Base-by-base conservation (phyloP, 495 filamentous ascomycete species). In the Aspergillus coremiiformis region DNA sequence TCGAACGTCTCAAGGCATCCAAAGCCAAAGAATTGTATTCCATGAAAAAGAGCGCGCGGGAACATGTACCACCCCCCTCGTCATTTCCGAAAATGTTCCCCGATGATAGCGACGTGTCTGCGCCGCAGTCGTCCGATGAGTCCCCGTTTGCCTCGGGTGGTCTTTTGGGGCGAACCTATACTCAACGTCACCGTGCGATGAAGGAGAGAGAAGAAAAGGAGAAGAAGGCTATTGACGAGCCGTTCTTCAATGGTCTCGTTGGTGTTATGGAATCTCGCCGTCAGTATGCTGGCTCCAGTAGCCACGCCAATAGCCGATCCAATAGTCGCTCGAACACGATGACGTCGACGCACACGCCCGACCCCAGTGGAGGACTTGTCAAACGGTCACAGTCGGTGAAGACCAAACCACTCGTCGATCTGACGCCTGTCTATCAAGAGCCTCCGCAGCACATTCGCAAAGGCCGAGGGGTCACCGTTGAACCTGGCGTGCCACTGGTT, bases 391-490 rank as follows among this genome's bases (percentile, higher is more conserved):
- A 59, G 23, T 71, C 73, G 29, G 43, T 66, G 39, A 66, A 64
- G 30, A 70, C 61, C 10, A 84, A 79, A 58, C 85, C 90, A 1
- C 75, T 95, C 0, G 72, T 96, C 11, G 86, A 90, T 57, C 75
- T 93, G 17, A 87, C 82, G 0, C 85, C 89, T 0, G 70, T 75
- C n/a, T 89, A 86, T 61, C 75, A 78, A 39, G 87, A 89, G 52
- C 76, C 87, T 17, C 87, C 85, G 4, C 89, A 94, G 57, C 81
- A 84, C 59, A 59, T 71, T 0, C 75, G 78, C 29, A 83, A 82
- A 46, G 90, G 90, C 11, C 81, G 79, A 53, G 87, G 84, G 8
- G 78, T 89, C 35, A 70, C 70, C 6, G 78, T 84, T 1, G 80
- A 85, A 1, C 69, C 77, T 1, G 78, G 86, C 29, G 61, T 72